A percentile compares a stretch with the other conserved stretches of the same genome.
These are phyloP conservation scores for Cenchrus fungigraminus DNA, from an alignment of 176 grass and related monocot genomes.

Conservation along the genomic window DNA sequence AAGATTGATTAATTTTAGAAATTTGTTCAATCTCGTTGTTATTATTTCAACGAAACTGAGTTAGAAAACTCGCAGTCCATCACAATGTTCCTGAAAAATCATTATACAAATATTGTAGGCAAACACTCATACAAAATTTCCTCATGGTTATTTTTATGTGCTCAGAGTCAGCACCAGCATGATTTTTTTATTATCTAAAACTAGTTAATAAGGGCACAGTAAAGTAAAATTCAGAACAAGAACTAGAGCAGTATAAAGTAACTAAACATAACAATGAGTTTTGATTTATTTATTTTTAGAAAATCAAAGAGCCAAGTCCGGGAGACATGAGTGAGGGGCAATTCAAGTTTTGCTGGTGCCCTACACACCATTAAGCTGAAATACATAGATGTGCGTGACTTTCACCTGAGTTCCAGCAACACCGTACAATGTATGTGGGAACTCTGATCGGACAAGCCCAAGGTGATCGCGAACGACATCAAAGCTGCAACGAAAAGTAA, in stretches of 20 bases:
- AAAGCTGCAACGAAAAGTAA: slow-evolving; percentile 53
- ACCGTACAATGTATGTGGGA: slow-evolving; percentile 88
- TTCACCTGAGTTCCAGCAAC: slow-evolving; percentile 87
- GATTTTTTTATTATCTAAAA: not conserved
- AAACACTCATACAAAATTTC: not conserved
- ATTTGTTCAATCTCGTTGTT: no score
- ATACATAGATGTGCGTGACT: no score
- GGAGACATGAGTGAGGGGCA: not conserved
- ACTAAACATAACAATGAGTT: not conserved
- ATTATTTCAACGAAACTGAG: no score
- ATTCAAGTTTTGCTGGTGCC: not conserved
- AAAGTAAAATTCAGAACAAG: slow-evolving; percentile 30
- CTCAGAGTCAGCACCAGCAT: not conserved
- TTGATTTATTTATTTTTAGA: not conserved
- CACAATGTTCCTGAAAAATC: not conserved
- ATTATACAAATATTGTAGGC: not conserved
- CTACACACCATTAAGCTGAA: no score
- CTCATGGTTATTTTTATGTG: not conserved
- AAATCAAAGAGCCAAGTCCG: not conserved
- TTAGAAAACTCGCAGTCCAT: not conserved
- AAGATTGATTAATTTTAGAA: no score
- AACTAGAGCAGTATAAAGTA: not conserved
- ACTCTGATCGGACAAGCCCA: slow-evolving; percentile 76
- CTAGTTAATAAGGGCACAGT: not conserved
- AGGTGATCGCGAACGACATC: slow-evolving; percentile 84